phyloP scores from a whole-genome alignment of 495 filamentous ascomycete species.

The Penicillium goetzii region DNA sequence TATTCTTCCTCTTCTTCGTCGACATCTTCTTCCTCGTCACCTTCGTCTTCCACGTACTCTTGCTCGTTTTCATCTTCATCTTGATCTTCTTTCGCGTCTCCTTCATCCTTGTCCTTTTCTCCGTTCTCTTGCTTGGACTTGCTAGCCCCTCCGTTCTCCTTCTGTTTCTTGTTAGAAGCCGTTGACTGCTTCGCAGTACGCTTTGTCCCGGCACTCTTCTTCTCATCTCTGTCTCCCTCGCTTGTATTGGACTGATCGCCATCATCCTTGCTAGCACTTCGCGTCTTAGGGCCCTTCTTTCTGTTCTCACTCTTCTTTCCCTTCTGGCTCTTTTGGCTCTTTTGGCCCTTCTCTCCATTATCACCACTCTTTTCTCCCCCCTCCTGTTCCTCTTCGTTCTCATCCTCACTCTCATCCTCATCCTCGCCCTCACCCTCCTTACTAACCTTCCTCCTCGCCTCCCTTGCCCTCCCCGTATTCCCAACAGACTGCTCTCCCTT shows the following conservation, averaged over 20 bases:
- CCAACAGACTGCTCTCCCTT: slow-evolving; percentile 51
- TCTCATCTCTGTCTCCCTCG: slow-evolving; percentile 4
- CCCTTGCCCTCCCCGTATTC: slow-evolving; percentile 46
- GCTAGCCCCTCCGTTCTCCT: background rate
- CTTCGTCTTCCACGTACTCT: slow-evolving; percentile 1
- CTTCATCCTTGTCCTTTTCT: background rate
- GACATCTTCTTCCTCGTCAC: background rate
- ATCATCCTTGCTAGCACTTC: slow-evolving; percentile 4
- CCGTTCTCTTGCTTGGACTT: slow-evolving; percentile 1
- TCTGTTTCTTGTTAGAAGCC: slow-evolving; percentile 16
- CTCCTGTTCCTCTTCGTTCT: too few relatives aligned
- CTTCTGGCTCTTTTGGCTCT: background rate
- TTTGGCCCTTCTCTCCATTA: background rate
- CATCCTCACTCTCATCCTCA: background rate
- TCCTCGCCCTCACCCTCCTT: background rate
- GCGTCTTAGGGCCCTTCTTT: background rate
- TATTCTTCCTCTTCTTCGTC: background rate
- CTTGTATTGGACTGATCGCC: slow-evolving; percentile 1
- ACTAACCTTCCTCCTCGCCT: slow-evolving; percentile 36
- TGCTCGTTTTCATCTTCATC: background rate
- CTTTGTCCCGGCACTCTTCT: slow-evolving; percentile 9
- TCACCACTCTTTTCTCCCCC: background rate
- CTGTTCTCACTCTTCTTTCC: background rate
- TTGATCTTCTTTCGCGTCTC: background rate
- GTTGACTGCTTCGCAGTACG: slow-evolving; percentile 16